These are phyloP conservation scores for Fusarium nisikadoi DNA, from an alignment of 2,329 filamentous ascomycete species.

Conservation along the genomic window DNA sequence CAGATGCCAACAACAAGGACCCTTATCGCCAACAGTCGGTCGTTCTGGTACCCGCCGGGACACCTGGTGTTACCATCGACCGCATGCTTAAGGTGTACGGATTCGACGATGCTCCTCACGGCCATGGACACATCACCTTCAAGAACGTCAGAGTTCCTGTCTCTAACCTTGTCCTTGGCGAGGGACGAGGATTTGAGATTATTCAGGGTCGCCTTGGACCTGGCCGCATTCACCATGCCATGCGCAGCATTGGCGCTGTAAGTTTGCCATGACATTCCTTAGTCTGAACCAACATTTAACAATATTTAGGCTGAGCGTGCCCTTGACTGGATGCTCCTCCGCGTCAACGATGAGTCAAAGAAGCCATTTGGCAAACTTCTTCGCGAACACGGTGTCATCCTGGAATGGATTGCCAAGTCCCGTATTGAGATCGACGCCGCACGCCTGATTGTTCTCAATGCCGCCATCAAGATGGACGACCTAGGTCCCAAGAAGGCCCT, in stretches of 20 bases:
- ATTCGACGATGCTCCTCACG: slow-evolving; percentile 98
- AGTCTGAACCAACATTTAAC: not conserved
- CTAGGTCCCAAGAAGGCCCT: slow-evolving; percentile 88
- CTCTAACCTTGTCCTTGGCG: slow-evolving; percentile 87
- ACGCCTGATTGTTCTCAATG: slow-evolving; percentile 90
- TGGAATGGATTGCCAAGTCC: slow-evolving; percentile 93
- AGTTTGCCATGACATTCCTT: slow-evolving; percentile 41
- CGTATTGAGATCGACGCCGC: slow-evolving; percentile 95
- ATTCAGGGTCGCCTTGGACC: slow-evolving; percentile 97
- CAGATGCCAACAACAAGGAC: slow-evolving; percentile 77
- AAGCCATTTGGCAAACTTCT: slow-evolving; percentile 91
- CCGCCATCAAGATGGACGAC: slow-evolving; percentile 93
- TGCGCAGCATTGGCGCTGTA: slow-evolving; percentile 90
- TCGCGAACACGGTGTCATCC: slow-evolving; percentile 89
- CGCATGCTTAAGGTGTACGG: slow-evolving; percentile 95
- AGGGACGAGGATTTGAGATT: slow-evolving; percentile 96
- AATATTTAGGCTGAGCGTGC: slow-evolving; percentile 77
- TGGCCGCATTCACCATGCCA: slow-evolving; percentile 96
- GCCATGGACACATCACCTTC: slow-evolving; percentile 93
- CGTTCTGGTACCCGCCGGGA: slow-evolving; percentile 82
- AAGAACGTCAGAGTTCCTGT: slow-evolving; percentile 88
- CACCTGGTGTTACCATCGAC: slow-evolving; percentile 89
- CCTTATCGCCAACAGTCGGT: slow-evolving; percentile 93
- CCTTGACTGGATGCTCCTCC: slow-evolving; percentile 92
- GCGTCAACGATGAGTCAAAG: slow-evolving; percentile 92